phyloP scores from a whole-genome alignment of 2,329 filamentous ascomycete species.

The Tolypocladium ovalisporum region DNA sequence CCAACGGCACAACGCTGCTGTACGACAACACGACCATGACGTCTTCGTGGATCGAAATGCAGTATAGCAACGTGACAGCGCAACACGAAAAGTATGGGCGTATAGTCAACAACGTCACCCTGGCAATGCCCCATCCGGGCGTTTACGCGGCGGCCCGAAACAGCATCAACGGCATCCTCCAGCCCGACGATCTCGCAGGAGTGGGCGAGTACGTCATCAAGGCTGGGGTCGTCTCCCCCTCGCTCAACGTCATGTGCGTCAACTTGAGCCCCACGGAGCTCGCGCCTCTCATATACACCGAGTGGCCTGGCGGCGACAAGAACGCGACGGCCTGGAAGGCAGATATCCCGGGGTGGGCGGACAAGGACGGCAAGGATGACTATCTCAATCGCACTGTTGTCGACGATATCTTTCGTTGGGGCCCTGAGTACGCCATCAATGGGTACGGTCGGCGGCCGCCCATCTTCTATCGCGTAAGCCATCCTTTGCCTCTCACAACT shows the following conservation, averaged over 20 bases:
- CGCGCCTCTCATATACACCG: conserved; percentile 50
- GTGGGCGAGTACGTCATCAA: conserved; percentile 57
- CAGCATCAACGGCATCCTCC: conserved; percentile 53
- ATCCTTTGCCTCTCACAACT: conserved; percentile 8
- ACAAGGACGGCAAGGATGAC: conserved; percentile 12
- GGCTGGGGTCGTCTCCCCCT: conserved; percentile 60
- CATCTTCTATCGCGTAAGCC: conserved; percentile 35
- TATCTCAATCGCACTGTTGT: conserved; percentile 48
- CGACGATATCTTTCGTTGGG: conserved; percentile 63
- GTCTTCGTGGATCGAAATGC: conserved; percentile 55
- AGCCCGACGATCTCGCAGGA: conserved; percentile 53
- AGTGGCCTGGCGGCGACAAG: conserved; percentile 39
- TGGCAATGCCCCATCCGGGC: conserved; percentile 65
- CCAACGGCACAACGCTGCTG: conserved; percentile 49
- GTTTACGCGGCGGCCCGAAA: conserved; percentile 55
- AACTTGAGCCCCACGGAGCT: conserved; percentile 52
- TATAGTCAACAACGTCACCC: conserved; percentile 63
- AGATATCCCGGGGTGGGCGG: conserved; percentile 22
- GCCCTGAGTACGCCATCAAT: conserved; percentile 28
- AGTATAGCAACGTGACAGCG: conserved; percentile 38
- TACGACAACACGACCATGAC: conserved; percentile 63
- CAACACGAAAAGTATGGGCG: conserved; percentile 38
- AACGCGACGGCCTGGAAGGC: conserved; percentile 21
- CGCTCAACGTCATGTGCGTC: conserved; percentile 62
- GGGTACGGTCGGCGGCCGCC: conserved; percentile 30